A percentile compares a stretch with the other conserved stretches of the same genome.
Evolutionary conservation across 2,329 filamentous ascomycete species (phyloP).

Genomic region (Aureobasidium sp.): DNA sequence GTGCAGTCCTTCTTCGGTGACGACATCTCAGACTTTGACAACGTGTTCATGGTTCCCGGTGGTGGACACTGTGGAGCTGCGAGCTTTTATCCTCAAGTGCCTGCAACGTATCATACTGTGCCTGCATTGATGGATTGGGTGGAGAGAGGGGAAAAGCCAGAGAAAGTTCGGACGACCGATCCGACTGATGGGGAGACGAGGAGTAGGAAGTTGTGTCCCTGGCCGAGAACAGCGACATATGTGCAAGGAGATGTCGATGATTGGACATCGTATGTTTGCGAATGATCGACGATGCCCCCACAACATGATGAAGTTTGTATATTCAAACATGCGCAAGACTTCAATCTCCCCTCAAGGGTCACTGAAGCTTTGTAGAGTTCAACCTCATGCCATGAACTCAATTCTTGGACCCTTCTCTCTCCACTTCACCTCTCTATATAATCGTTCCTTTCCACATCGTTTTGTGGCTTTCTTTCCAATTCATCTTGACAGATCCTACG

Average conservation of each 20-base stretch:
- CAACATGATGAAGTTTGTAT: too few relatives aligned
- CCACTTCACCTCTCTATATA: too few relatives aligned
- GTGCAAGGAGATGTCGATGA: conserved; percentile 19
- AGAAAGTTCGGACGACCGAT: conserved; percentile 24
- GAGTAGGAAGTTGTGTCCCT: conserved; percentile 29
- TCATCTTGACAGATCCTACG: too few relatives aligned
- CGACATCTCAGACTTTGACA: conserved; percentile 27
- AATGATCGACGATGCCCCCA: conserved; percentile 3
- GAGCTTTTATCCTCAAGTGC: conserved; percentile 26
- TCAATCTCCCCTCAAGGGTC: too few relatives aligned
- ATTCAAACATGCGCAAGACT: too few relatives aligned
- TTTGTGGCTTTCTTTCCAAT: too few relatives aligned
- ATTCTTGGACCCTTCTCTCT: too few relatives aligned
- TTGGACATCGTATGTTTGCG: conserved; percentile 22
- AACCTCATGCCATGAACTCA: too few relatives aligned
- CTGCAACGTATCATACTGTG: conserved; percentile 28
- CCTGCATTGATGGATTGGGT: conserved; percentile 30
- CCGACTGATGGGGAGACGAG: conserved; percentile 24
- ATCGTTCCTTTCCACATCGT: too few relatives aligned
- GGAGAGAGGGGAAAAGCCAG: conserved; percentile 25
- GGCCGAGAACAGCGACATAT: conserved; percentile 26
- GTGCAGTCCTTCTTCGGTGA: conserved; percentile 22
- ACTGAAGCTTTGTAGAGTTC: too few relatives aligned
- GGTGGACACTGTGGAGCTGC: conserved; percentile 34
- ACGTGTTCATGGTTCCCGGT: conserved; percentile 32